phyloP scores from a whole-genome alignment of 495 filamentous ascomycete species.

The Terfezia claveryi region DNA sequence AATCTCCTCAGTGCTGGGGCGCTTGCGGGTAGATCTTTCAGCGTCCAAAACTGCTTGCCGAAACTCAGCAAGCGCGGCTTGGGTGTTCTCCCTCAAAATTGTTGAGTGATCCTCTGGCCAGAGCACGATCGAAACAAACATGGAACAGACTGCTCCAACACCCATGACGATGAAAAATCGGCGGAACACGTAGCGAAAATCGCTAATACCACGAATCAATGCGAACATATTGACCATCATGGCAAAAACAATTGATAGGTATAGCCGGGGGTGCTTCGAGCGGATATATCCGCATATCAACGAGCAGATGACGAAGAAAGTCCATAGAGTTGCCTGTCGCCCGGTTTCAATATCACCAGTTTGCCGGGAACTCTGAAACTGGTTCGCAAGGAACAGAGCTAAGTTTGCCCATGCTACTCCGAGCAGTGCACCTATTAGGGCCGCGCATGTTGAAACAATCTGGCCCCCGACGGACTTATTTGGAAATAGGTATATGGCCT shows the following conservation, averaged over 20 bases:
- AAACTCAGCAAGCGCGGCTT: slow-evolving; percentile 1
- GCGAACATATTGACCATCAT: slow-evolving; percentile 20
- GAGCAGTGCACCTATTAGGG: slow-evolving; percentile 7
- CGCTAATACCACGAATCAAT: slow-evolving; percentile 15
- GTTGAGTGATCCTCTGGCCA: slow-evolving; percentile 18
- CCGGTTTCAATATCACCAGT: slow-evolving; percentile 2
- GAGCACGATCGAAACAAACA: slow-evolving; percentile 9
- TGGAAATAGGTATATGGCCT: slow-evolving; percentile 19
- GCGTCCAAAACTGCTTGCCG: slow-evolving; percentile 3
- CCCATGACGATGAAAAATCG: slow-evolving; percentile 15
- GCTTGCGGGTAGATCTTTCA: background rate
- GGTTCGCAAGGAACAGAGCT: slow-evolving; percentile 8
- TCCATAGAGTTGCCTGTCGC: slow-evolving; percentile 12
- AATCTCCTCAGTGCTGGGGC: slow-evolving; percentile 7
- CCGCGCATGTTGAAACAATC: slow-evolving; percentile 10
- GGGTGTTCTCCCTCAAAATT: slow-evolving; percentile 4
- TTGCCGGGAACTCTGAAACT: slow-evolving; percentile 4
- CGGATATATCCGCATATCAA: slow-evolving; percentile 15
- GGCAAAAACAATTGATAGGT: slow-evolving; percentile 11
- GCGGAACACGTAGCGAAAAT: slow-evolving; percentile 8
- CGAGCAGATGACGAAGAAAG: slow-evolving; percentile 6
- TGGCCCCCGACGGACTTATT: slow-evolving; percentile 16
- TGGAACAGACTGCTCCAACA: slow-evolving; percentile 12
- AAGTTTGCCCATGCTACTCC: slow-evolving; percentile 15
- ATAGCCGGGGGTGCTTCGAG: slow-evolving; percentile 12